Percentiles rank a stretch among this genome's conserved stretches.
These are phyloP conservation scores for Eucalyptus pauciflora DNA, from an alignment of 345 rosid species.

Conservation along the genomic window DNA sequence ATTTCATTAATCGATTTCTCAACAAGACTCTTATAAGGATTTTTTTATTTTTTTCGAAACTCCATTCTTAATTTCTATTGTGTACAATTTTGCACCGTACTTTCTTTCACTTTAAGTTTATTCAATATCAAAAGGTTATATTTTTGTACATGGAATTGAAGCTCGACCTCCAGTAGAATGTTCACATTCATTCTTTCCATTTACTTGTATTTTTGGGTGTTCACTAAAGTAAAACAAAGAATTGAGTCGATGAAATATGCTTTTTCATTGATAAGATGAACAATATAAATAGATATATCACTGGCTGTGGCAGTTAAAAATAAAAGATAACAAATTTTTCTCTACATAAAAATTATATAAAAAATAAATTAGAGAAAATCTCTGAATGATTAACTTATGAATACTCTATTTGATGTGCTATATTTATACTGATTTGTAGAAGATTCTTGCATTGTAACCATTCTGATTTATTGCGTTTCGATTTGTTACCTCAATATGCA, in stretches of 20 bases:
- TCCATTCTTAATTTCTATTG: neutral
- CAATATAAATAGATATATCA: neutral
- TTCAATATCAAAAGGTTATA: neutral
- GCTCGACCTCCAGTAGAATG: neutral
- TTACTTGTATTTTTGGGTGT: neutral
- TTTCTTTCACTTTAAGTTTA: neutral
- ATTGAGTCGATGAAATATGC: neutral
- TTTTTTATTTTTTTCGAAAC: neutral
- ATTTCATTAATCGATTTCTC: neutral
- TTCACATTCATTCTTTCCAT: neutral
- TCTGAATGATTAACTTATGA: neutral
- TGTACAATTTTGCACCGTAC: neutral
- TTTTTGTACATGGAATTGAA: neutral
- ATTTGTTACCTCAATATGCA: neutral
- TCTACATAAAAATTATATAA: neutral
- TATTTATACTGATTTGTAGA: neutral
- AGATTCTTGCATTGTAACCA: neutral
- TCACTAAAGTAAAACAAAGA: neutral
- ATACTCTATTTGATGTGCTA: neutral
- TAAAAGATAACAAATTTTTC: neutral
- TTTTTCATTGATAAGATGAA: neutral
- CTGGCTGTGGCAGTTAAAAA: fast-evolving
- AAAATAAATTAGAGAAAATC: neutral
- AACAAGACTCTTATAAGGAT: neutral
- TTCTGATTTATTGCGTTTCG: neutral